Base-by-base conservation (phyloP, 176 grass and related monocot genomes). In the Triticum timopheevii region DNA sequence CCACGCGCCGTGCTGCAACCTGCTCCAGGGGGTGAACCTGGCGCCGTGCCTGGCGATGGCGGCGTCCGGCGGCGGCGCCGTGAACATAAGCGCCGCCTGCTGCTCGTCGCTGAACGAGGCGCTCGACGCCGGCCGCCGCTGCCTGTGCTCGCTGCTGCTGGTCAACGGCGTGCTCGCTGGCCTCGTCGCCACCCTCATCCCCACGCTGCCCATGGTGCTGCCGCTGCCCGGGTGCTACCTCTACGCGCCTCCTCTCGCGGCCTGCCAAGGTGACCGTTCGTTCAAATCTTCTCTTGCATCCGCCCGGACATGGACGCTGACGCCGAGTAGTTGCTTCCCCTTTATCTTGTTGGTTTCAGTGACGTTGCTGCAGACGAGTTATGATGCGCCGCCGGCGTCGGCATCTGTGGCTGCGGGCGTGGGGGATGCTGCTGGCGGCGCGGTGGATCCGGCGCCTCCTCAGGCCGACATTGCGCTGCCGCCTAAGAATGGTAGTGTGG, bases 121-220 rank as follows among this genome's bases (percentile, higher is more conserved):
- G 23, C 42, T 88, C 12, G 86, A 88, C 80, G 86, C 86, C 33
- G 62, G 86, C 13, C 86, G 64, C 71, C 80, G 72, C 47, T 88
- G 79, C 80, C 47, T 83, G n/a, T 88, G 86, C 86, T 82, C 86
- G 71, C 45, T 88, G 61, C 79, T 83, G 28, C 86, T 82, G 79
- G 13, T 71, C 70, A 88, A 61, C 71, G 7, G 33, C 4, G 69
- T 88, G 61, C 61, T 83, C 61, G 86, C 72, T 11, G 44, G 79
- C 45, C 86, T 88, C 86, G 69, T 81, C 22, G 71, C 71, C 70
- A 77, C 25, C 23, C 79, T 82, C 4, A 54, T 76, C 47, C 80
- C 73, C 33, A 23, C 79, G 45, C 86, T 82, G 0, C 70, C 86
- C 33, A 47, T 87, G 40, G n/a, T 66, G 22, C 71, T 88, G 34